Evolutionary conservation across 75 land plant genomes (phyloP), one percentile per base, ranked within the genome.

Genomic region (Selaginella moellendorffii): DNA sequence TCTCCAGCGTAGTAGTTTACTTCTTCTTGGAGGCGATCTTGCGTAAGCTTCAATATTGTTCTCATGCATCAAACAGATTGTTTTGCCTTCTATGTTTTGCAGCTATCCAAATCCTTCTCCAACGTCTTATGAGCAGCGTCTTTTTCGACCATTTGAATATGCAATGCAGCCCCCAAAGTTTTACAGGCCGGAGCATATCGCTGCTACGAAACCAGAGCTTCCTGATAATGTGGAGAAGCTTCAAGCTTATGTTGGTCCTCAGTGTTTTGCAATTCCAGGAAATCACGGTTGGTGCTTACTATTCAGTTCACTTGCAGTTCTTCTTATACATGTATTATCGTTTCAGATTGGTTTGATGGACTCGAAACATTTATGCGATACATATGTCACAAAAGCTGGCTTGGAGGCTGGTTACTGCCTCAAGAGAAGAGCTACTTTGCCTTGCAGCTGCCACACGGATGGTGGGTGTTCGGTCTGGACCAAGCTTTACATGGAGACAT

Each of bases 381-480:
- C 64, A 85, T 93, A 72, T 93, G 98, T 54, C 96, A 88, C 53
- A 85, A 90, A 65, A 93, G 87, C 72, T 93, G 98, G 98, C 78
- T 93, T 64, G 98, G 98, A 63, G 98, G 98, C 29, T 93, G 98
- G 98, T 67, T 93, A 77, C 74, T 93, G 67, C 98, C 98, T 63
- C 98, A 93, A 62, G 81, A 80, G 75, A 93, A 83, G 76, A 93
- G 98, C 69, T 93, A 93, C 75, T 93, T 88, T 80, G 96, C 90
- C n/a, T 64, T 93, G 72, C 77, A 83, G 28, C 87, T 93, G 2
- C 90, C 98, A 9, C 81, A 82, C 63, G 79, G 90, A 27, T 93
- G 98, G 98, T 93, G 98, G 98, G 68, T 93, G 29, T 93, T 93
- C 78, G 98, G 98, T 53, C 79, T 93, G 62, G 98, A 93, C 77